Evolutionary conservation across 75 land plant species (phyloP), one percentile per base, ranked within the genome.

Genomic region (Sequoiadendron giganteum): DNA sequence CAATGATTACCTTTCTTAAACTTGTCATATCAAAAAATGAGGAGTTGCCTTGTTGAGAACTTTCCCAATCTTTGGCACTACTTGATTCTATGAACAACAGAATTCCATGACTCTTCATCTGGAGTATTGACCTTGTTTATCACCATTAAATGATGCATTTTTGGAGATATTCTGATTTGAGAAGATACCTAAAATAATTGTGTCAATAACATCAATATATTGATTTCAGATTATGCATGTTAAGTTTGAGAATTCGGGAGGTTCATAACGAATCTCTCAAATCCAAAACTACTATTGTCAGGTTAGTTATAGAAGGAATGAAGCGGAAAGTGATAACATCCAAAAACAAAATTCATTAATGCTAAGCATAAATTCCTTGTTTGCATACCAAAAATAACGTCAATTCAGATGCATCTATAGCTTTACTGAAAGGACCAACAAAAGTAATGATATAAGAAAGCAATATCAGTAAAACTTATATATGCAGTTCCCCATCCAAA

Each of bases 81-180:
- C 72, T 68, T 81, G 75, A 85, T 32, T 85, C 87, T 47, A 95
- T 88, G 89, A 48, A 97, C 96, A 83, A 93, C 80, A 52, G 68
- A 81, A 78, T 94, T 91, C 99, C 99, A 97, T 49, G 88, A 88
- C 49, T 43, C 48, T 85, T 90, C 92, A 84, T 85, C 88, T 8
- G 99, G 99, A 65, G 85, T 47, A 83, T 97, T 95, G 87, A 77
- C 88, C 47, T 88, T 86, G 42, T 89, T 81, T 34, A 93, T 88
- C 56, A 94, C 91, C 5, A 30, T 14, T 28, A 68, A 68, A 7
- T 3, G 72, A 68, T 68, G 72, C 30, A 68, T 68, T 6, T 25
- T 68, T 68, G 4, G 72, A 68, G 72, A 68, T 68, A 25, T 68
- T 21, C 72, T 79, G n/a, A n/a, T n/a, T n/a, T n/a, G n/a, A n/a